Percentiles rank a stretch among this genome's conserved stretches.
phyloP scores from a whole-genome alignment of 306 rosid genomes.

The Prunus fruticosa region DNA sequence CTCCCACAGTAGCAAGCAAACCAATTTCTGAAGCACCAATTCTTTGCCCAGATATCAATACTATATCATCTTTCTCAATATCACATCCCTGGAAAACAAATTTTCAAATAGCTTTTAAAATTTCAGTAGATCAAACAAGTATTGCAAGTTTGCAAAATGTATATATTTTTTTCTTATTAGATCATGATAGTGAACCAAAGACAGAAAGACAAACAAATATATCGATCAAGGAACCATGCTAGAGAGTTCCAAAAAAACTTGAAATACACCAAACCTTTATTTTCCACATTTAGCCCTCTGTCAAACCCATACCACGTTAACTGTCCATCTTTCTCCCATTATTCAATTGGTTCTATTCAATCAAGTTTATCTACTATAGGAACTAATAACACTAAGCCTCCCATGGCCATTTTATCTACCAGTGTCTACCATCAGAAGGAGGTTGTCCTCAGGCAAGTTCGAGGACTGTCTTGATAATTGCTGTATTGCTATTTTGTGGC shows the following conservation, averaged over 20 bases:
- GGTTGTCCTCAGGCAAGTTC: no score
- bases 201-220: not conserved
- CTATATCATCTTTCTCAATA: slow-evolving; percentile 62
- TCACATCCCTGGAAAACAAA: slow-evolving; percentile 65
- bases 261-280: not conserved
- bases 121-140: not conserved
- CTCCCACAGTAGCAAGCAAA: slow-evolving; percentile 87
- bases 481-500: no score
- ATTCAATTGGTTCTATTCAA: not conserved
- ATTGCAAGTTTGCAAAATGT: not conserved
- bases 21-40: slow-evolving; percentile 90
- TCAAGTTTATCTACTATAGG: not conserved
- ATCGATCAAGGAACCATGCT: not conserved
- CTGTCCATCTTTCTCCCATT: not conserved
- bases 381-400: no score
- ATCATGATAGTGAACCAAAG: not conserved
- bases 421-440: no score
- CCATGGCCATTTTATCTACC: no score
- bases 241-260: not conserved
- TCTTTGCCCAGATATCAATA: slow-evolving; percentile 75
- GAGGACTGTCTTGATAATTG: no score
- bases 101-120: slow-evolving; percentile 9
- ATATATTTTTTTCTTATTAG: not conserved
- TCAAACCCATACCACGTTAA: not conserved
- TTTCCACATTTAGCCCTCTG: not conserved